These are phyloP conservation scores for Coprinopsis strossmayeri DNA, from an alignment of 768 basidiomycete species.

Conservation along the genomic window DNA sequence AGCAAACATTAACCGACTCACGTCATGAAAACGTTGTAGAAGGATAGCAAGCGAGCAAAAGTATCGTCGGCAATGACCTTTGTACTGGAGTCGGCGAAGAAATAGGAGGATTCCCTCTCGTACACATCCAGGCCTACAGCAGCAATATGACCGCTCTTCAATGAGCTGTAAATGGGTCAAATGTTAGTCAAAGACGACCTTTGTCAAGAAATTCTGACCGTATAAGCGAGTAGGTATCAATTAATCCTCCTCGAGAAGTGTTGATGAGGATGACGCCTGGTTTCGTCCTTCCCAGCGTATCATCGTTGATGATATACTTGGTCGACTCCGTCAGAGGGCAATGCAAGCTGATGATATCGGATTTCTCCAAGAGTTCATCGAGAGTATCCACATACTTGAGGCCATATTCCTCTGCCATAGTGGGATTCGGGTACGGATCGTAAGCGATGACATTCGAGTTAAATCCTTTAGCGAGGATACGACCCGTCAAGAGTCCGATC, in stretches of 20 bases:
- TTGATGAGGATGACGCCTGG: slow-evolving; percentile 35
- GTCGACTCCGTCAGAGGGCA: slow-evolving; percentile 32
- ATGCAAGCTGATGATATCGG: slow-evolving; percentile 37
- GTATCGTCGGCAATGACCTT: slow-evolving; percentile 39
- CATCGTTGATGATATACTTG: slow-evolving; percentile 35
- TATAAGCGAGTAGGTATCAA: slow-evolving; percentile 35
- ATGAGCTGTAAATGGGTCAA: slow-evolving; percentile 21
- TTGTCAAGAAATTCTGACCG: too few species aligned
- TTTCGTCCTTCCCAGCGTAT: slow-evolving; percentile 30
- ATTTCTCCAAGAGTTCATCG: slow-evolving; percentile 27
- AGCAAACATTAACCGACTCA: slow-evolving; percentile 10
- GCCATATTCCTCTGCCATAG: slow-evolving; percentile 29
- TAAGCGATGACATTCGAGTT: slow-evolving; percentile 32
- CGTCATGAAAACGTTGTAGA: slow-evolving; percentile 43
- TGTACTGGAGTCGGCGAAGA: slow-evolving; percentile 35
- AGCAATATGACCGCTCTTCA: slow-evolving; percentile 32
- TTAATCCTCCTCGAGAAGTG: slow-evolving; percentile 35
- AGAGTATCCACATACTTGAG: slow-evolving; percentile 30
- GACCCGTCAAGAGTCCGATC: slow-evolving; percentile 36
- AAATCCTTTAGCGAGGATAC: slow-evolving; percentile 34
- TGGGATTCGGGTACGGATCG: slow-evolving; percentile 30
- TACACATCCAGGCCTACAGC: slow-evolving; percentile 41
- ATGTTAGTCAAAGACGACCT: not conserved
- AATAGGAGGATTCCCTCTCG: slow-evolving; percentile 34
- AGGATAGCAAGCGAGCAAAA: slow-evolving; percentile 37